Evolutionary conservation across 768 basidiomycete genomes (phyloP).

Genomic region (Russula virescens): DNA sequence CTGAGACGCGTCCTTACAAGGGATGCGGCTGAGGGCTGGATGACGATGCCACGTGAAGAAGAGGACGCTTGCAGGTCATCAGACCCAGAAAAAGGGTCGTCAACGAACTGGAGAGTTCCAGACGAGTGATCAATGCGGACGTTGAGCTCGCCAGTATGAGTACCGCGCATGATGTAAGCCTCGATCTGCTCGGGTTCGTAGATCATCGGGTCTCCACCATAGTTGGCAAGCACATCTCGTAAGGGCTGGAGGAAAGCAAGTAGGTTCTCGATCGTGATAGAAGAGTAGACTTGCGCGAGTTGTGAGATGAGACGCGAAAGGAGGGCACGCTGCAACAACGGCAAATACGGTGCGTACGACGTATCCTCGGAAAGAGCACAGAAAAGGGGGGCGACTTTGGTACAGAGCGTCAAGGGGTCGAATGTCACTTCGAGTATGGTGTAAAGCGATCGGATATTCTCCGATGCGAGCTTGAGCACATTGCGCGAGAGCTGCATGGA

Average conservation of each 20-base stretch:
- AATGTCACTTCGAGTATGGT: conserved; percentile 88
- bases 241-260: conserved; percentile 75
- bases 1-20: conserved; percentile 75
- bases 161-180: conserved; percentile 90
- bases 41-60: conserved; percentile 34
- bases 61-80: conserved; percentile 35
- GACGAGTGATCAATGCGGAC: conserved; percentile 86
- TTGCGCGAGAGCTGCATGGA: conserved; percentile 64
- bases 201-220: conserved; percentile 29
- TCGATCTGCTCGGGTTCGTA: conserved; percentile 79
- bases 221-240: conserved; percentile 45
- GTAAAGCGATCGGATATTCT: conserved; percentile 72
- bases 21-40: conserved; percentile 69
- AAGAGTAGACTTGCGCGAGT: conserved; percentile 88
- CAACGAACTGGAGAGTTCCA: conserved; percentile 78
- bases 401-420: conserved; percentile 83
- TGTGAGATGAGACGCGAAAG: conserved; percentile 88
- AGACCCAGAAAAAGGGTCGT: conserved; percentile 56
- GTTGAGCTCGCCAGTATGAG: conserved; percentile 76
- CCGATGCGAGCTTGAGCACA: conserved; percentile 73
- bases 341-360: conserved; percentile 74
- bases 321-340: conserved; percentile 86
- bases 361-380: conserved; percentile 47
- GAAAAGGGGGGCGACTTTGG: conserved; percentile 73
- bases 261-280: conserved; percentile 73